phyloP scores from a whole-genome alignment of 2,329 filamentous ascomycete species.

The Microascus cirrosus region DNA sequence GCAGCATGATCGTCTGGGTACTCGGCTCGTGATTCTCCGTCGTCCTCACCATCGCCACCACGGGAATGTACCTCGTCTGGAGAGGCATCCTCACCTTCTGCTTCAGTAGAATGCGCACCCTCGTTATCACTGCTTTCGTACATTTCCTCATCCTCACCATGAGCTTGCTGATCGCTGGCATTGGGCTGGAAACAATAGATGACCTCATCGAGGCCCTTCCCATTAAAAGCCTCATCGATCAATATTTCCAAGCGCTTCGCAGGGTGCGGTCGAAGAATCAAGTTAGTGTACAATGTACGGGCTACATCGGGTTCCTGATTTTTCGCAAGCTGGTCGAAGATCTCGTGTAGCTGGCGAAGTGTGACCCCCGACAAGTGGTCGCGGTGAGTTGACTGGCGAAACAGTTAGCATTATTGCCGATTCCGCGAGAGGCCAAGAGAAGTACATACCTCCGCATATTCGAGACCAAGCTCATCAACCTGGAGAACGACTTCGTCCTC shows the following conservation, averaged over 20 bases:
- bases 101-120: slow-evolving; percentile 7
- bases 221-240: slow-evolving; percentile 27
- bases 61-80: slow-evolving; percentile 8
- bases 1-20: slow-evolving; percentile 1
- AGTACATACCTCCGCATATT: slow-evolving; percentile 36
- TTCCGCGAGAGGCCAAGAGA: background rate
- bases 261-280: slow-evolving; percentile 26
- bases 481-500: slow-evolving; percentile 40
- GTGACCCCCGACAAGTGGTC: slow-evolving; percentile 23
- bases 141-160: slow-evolving; percentile 11
- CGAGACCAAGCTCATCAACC: slow-evolving; percentile 38
- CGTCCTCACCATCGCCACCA: slow-evolving; percentile 8
- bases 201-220: slow-evolving; percentile 28
- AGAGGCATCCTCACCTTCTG: slow-evolving; percentile 4
- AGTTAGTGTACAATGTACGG: slow-evolving; percentile 27
- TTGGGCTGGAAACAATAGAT: slow-evolving; percentile 23
- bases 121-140: slow-evolving; percentile 7
- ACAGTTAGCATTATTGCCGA: slow-evolving; percentile 13
- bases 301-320: slow-evolving; percentile 28
- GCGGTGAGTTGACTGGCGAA: slow-evolving; percentile 20
- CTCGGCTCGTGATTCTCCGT: slow-evolving; percentile 1
- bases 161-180: slow-evolving; percentile 7
- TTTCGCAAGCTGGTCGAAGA: slow-evolving; percentile 29
- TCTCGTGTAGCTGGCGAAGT: slow-evolving; percentile 26
- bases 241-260: slow-evolving; percentile 26